A percentile compares a stretch with the other conserved stretches of the same genome.
Conservation (phyloP, 2,329 filamentous ascomycete genomes). For the Cercospora zeae-maydis region DNA sequence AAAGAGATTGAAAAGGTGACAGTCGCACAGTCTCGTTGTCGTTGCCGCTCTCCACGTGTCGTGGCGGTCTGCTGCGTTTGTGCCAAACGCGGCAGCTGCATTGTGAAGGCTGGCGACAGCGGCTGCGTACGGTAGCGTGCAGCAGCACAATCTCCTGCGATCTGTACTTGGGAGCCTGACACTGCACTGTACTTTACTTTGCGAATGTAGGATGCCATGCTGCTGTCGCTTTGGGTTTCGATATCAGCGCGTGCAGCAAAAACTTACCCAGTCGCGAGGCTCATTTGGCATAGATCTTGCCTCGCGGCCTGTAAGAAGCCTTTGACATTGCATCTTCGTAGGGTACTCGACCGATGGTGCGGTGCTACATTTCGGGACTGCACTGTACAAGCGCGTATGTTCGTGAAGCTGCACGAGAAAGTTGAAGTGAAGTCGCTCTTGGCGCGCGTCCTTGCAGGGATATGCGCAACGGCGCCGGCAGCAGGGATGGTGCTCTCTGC, state of each 20-base stretch:
- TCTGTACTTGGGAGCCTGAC: neutral
- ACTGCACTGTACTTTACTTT: neutral
- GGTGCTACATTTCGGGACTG: neutral
- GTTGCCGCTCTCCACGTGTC: neutral
- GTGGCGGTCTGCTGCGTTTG: neutral
- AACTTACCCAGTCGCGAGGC: too few relatives aligned
- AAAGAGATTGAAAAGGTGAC: neutral
- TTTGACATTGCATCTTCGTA: neutral
- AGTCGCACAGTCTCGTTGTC: conserved; percentile 2
- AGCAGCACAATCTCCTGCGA: neutral
- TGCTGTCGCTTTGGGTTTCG: neutral
- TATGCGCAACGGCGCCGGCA: conserved; percentile 2
- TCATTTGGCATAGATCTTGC: neutral
- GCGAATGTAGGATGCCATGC: neutral
- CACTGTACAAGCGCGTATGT: neutral
- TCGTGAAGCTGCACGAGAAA: neutral
- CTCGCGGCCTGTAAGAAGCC: neutral
- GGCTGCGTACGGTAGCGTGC: neutral
- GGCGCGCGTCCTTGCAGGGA: conserved; percentile 4
- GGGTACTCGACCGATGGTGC: neutral
- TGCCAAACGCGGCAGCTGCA: conserved; percentile 3
- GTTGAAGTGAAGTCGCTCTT: conserved; percentile 1
- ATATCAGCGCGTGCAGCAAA: neutral
- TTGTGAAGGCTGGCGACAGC: neutral
- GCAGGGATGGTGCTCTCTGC: neutral